Percentiles rank a stretch among this genome's conserved stretches.
These are phyloP conservation scores for Boletus huronensis DNA, from an alignment of 768 basidiomycete species.

Conservation along the genomic window DNA sequence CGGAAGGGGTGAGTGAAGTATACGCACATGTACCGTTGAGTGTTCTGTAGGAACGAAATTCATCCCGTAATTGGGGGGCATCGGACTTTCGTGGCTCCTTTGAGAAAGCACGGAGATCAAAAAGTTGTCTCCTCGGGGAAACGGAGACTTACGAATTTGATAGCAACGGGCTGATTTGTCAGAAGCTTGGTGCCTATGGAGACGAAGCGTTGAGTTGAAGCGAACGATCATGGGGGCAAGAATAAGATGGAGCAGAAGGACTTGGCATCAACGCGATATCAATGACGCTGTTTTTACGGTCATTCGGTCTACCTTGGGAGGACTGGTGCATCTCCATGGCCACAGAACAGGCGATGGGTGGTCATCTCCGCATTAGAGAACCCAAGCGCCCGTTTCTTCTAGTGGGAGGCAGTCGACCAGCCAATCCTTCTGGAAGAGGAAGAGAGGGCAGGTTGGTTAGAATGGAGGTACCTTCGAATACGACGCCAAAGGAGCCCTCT, in stretches of 20 bases:
- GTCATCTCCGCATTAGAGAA: slow-evolving; percentile 1
- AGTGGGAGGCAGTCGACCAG: not conserved
- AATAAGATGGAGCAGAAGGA: not conserved
- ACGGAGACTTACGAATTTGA: slow-evolving; percentile 81
- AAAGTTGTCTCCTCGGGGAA: slow-evolving; percentile 8
- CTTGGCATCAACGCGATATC: slow-evolving; percentile 8
- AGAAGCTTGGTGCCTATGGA: slow-evolving; percentile 76
- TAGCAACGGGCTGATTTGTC: slow-evolving; percentile 85
- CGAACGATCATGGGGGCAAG: not conserved
- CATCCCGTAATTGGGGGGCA: slow-evolving; percentile 95
- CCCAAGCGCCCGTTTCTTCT: slow-evolving; percentile 12
- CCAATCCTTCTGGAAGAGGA: not conserved
- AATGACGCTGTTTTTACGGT: not conserved
- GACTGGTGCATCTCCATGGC: slow-evolving; percentile 4
- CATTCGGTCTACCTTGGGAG: slow-evolving; percentile 4
- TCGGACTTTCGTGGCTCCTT: slow-evolving; percentile 96
- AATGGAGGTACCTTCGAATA: slow-evolving; percentile 79
- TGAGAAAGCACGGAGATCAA: slow-evolving; percentile 17
- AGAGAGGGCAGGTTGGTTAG: not conserved
- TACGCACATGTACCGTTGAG: slow-evolving; percentile 82
- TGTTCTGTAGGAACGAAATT: slow-evolving; percentile 96
- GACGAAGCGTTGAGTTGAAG: slow-evolving; percentile 12
- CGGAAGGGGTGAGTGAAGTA: not conserved
- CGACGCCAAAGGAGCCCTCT: slow-evolving; percentile 98
- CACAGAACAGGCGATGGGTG: slow-evolving; percentile 3